Evolutionary conservation across 2,329 filamentous ascomycete species (phyloP).

Genomic region (Septoria linicola): DNA sequence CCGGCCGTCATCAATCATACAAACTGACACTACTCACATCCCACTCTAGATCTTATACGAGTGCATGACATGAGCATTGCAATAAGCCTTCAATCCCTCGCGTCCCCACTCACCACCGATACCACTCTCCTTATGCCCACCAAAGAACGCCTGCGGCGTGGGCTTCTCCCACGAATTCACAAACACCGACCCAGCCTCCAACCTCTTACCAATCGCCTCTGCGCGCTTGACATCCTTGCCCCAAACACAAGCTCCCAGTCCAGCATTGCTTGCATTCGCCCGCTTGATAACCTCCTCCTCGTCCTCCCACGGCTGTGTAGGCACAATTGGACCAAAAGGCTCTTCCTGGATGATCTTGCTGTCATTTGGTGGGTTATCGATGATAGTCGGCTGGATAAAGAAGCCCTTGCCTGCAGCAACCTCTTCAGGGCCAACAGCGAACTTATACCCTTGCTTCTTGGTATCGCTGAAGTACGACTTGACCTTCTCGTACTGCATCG

Average conservation of each 20-base stretch:
- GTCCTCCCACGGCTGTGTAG: conserved; percentile 46
- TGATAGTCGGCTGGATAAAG: conserved; percentile 47
- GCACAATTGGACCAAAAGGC: conserved; percentile 53
- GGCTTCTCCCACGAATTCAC: conserved; percentile 54
- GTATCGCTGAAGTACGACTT: conserved; percentile 42
- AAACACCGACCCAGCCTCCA: conserved; percentile 58
- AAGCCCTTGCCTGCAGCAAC: conserved; percentile 45
- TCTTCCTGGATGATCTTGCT: conserved; percentile 49
- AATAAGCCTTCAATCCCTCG: conserved; percentile 47
- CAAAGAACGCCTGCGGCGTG: conserved; percentile 57
- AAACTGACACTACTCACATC: neutral
- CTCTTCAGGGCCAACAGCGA: conserved; percentile 54
- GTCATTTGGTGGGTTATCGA: conserved; percentile 47
- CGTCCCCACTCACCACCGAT: conserved; percentile 57
- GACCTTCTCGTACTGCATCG: conserved; percentile 56
- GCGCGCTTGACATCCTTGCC: conserved; percentile 51
- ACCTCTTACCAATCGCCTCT: conserved; percentile 46
- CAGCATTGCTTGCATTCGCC: conserved; percentile 51
- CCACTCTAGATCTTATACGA: conserved; percentile 43
- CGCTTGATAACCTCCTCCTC: conserved; percentile 50
- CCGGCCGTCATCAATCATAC: neutral
- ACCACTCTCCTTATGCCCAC: conserved; percentile 68
- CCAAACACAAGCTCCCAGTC: conserved; percentile 57
- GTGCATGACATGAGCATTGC: conserved; percentile 50
- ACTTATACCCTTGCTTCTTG: conserved; percentile 48